A percentile compares a stretch with the other conserved stretches of the same genome.
Evolutionary conservation across 768 basidiomycete species (phyloP).

Genomic region (Tulasnella sp.): DNA sequence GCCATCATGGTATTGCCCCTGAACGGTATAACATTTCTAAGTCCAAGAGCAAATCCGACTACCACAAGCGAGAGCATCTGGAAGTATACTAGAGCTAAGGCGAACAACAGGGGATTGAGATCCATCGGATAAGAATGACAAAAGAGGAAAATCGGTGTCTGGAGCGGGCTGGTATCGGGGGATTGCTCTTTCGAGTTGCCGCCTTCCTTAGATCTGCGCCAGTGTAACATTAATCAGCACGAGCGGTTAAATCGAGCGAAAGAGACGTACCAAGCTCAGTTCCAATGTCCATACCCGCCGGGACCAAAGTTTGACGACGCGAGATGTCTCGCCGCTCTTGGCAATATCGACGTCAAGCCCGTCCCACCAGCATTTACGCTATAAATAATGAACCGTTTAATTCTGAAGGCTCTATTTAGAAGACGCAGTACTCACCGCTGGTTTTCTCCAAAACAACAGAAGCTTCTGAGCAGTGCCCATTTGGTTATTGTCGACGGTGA

Average conservation of each 20-base stretch:
- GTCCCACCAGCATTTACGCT: conserved; percentile 99
- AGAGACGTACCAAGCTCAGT: conserved; percentile 66
- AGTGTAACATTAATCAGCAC: background rate
- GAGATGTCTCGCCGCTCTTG: conserved; percentile 43
- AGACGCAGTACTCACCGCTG: conserved; percentile 65
- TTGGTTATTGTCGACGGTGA: conserved; percentile 81
- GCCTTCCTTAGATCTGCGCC: background rate
- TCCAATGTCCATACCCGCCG: conserved; percentile 97
- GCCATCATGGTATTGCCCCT: background rate
- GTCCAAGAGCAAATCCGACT: background rate
- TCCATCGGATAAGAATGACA: no score
- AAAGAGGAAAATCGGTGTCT: background rate
- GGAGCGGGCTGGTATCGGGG: background rate
- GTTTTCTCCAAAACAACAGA: conserved; percentile 96
- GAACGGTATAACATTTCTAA: background rate
- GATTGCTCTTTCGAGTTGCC: background rate
- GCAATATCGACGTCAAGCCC: conserved; percentile 84
- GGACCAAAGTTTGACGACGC: conserved; percentile 86
- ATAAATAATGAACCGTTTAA: conserved; percentile 6
- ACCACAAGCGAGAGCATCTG: background rate
- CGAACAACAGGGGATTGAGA: background rate
- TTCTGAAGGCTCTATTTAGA: conserved; percentile 14
- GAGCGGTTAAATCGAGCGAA: background rate
- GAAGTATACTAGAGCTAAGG: background rate
- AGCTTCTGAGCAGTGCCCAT: conserved; percentile 98